phyloP scores from a whole-genome alignment of 2,329 filamentous ascomycete species.

The Berkeleyomyces basicola region DNA sequence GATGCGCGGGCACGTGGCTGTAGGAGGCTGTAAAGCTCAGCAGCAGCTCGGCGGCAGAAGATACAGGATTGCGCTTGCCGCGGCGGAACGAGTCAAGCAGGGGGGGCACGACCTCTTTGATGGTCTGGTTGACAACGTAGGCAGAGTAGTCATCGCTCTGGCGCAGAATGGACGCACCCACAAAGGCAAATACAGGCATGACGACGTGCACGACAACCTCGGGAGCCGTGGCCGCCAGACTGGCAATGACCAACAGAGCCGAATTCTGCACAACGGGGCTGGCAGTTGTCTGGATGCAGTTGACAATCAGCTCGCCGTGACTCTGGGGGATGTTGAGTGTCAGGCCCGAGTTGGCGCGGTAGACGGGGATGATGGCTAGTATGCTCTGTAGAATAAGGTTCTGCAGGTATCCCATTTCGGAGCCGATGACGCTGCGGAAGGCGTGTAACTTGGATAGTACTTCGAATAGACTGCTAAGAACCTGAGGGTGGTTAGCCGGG shows the following conservation, averaged over 20 bases:
- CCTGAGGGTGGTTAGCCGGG: conserved; percentile 55
- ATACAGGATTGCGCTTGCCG: conserved; percentile 60
- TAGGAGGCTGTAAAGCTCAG: conserved; percentile 92
- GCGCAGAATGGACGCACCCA: conserved; percentile 77
- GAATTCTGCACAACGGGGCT: conserved; percentile 90
- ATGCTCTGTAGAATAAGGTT: conserved; percentile 69
- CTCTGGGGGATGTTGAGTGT: conserved; percentile 54
- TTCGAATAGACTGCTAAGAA: conserved; percentile 67
- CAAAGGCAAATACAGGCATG: conserved; percentile 98
- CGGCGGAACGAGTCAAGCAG: conserved; percentile 72
- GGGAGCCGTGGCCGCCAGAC: conserved; percentile 71
- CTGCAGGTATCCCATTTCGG: conserved; percentile 80
- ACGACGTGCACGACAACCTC: conserved; percentile 89
- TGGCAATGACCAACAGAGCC: conserved; percentile 73
- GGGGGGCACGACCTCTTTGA: conserved; percentile 84
- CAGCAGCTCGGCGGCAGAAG: conserved; percentile 75
- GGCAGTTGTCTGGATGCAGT: conserved; percentile 80
- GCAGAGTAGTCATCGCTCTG: conserved; percentile 96
- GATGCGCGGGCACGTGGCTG: conserved; percentile 82
- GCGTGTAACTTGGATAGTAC: conserved; percentile 76
- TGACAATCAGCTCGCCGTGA: conserved; percentile 78
- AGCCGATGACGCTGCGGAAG: conserved; percentile 63
- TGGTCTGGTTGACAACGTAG: conserved; percentile 87
- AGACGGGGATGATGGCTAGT: conserved; percentile 64
- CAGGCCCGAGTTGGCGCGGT: conserved; percentile 43